Evolutionary conservation across 257 asterid species (phyloP).

Genomic region (Linderniella brevidens): DNA sequence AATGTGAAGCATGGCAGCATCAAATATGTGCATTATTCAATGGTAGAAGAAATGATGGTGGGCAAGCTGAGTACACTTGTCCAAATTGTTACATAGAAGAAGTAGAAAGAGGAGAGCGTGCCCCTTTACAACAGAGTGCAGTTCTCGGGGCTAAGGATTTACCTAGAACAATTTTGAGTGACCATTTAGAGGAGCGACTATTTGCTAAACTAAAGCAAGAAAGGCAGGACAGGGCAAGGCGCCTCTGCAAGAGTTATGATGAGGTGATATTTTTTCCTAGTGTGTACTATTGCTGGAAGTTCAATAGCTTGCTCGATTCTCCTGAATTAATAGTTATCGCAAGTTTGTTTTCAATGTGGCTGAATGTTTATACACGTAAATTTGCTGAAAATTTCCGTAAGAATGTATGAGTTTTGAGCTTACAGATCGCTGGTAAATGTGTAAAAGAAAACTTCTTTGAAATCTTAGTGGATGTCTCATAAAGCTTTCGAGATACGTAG

Average conservation of each 20-base stretch:
- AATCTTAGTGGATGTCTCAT: too few relatives aligned
- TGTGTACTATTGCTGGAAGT: too few relatives aligned
- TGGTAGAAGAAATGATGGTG: constrained; percentile 88
- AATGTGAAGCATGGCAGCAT: constrained; percentile 98
- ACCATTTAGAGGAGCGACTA: constrained; percentile 80
- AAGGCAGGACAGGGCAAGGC: constrained; percentile 73
- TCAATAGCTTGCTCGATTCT: too few relatives aligned
- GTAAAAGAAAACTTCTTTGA: too few relatives aligned
- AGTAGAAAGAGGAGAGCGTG: constrained; percentile 84
- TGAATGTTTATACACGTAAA: constrained; percentile 13
- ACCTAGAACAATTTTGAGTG: constrained; percentile 82
- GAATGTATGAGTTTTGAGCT: too few relatives aligned
- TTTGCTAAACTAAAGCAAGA: constrained; percentile 64
- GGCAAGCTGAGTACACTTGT: constrained; percentile 96
- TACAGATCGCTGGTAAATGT: too few relatives aligned
- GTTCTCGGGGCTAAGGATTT: constrained; percentile 66
- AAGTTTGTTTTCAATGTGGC: not conserved
- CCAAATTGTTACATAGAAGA: constrained; percentile 95
- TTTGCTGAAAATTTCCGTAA: constrained; percentile 35
- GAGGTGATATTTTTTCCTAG: constrained; percentile 52
- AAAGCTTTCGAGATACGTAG: too few relatives aligned
- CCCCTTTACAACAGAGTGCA: constrained; percentile 32
- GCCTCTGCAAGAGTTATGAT: constrained; percentile 61
- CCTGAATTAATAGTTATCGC: too few relatives aligned
- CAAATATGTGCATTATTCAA: constrained; percentile 92